These are phyloP conservation scores for Aureobasidium sp. DNA, from an alignment of 2,329 filamentous ascomycete genomes.

Conservation along the genomic window DNA sequence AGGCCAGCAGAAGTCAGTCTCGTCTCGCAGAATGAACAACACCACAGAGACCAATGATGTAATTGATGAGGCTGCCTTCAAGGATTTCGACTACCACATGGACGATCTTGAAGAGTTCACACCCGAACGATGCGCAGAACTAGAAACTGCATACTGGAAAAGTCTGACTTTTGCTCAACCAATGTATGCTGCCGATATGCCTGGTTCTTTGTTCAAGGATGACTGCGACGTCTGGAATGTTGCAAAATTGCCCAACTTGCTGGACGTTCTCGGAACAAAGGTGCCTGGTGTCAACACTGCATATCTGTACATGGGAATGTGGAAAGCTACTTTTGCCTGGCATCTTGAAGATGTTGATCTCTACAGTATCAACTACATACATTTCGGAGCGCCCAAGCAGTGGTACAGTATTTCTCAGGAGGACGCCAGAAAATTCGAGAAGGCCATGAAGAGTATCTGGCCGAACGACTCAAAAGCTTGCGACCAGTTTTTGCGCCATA, in stretches of 20 bases:
- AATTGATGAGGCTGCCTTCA: conserved; percentile 85
- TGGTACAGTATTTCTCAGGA: conserved; percentile 99
- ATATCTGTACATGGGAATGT: conserved; percentile 97
- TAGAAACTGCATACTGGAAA: conserved; percentile 96
- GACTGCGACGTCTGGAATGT: conserved; percentile 83
- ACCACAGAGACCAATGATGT: conserved; percentile 68
- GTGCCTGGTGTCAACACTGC: conserved; percentile 97
- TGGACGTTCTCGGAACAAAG: conserved; percentile 90
- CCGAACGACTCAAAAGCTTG: conserved; percentile 91
- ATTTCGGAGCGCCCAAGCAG: conserved; percentile 96
- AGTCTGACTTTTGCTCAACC: conserved; percentile 91
- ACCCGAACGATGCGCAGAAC: conserved; percentile 82
- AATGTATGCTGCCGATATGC: conserved; percentile 93
- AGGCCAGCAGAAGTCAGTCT: conserved; percentile 63
- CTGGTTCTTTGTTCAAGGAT: conserved; percentile 89
- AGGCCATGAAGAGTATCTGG: conserved; percentile 92
- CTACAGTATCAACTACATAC: conserved; percentile 99
- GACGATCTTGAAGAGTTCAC: conserved; percentile 80
- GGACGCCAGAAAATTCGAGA: conserved; percentile 86
- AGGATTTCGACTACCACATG: conserved; percentile 83
- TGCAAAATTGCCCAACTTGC: conserved; percentile 83
- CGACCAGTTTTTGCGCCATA: conserved; percentile 92
- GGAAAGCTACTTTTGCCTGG: conserved; percentile 99
- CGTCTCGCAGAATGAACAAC: conserved; percentile 80
- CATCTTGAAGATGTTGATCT: conserved; percentile 97